Percentiles rank a stretch among this genome's conserved stretches.
phyloP scores from a whole-genome alignment of 331 rosid genomes.

The Quercus phellos region DNA sequence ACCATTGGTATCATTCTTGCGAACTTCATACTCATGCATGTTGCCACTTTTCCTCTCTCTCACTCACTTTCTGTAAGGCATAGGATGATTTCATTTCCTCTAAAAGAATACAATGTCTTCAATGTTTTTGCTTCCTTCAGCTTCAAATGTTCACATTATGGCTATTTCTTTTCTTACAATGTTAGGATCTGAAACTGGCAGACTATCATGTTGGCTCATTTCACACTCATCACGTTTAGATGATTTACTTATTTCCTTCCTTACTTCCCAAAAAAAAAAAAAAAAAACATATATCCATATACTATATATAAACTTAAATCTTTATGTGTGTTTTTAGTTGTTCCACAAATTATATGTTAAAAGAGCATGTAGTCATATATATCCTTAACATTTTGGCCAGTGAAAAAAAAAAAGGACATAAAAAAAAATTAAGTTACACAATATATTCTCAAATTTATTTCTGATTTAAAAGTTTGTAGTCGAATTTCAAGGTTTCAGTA shows the following conservation, averaged over 20 bases:
- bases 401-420: not conserved
- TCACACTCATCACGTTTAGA: conserved; percentile 19
- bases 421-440: not conserved
- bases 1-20: conserved; percentile 40
- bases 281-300: not conserved
- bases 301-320: not conserved
- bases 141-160: conserved; percentile 22
- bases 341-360: not conserved
- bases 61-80: conserved; percentile 14
- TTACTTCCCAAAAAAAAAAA: not conserved
- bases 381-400: not conserved
- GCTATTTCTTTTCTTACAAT: conserved; percentile 34
- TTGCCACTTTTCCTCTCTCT: not conserved
- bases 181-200: conserved; percentile 33
- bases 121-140: conserved; percentile 33
- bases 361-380: not conserved
- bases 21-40: conserved; percentile 40
- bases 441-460: not conserved
- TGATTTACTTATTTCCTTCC: not conserved
- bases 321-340: not conserved
- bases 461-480: not conserved
- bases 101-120: conserved; percentile 25
- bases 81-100: conserved; percentile 35
- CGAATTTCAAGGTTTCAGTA: conserved; percentile 17
- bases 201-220: conserved; percentile 26